Evolutionary conservation across 2,329 filamentous ascomycete species (phyloP).

Genomic region (Phyllosticta citriasiana): DNA sequence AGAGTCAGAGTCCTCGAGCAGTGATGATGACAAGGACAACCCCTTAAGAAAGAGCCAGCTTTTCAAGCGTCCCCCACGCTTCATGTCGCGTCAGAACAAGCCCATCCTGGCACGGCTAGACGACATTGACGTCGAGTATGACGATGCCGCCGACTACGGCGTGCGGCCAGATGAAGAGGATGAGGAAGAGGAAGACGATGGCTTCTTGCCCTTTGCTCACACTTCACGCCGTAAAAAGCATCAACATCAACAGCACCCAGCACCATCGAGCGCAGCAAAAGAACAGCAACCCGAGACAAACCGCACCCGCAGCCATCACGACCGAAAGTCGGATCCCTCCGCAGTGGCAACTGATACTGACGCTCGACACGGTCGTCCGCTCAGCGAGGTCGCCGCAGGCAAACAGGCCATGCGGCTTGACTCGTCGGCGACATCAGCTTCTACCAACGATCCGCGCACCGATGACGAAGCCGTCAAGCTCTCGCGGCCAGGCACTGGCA

Average conservation of each 20-base stretch:
- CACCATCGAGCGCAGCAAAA: not conserved
- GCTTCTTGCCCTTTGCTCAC: constrained; percentile 34
- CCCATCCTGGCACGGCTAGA: constrained; percentile 17
- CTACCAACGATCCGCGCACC: constrained; percentile 4
- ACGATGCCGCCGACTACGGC: constrained; percentile 23
- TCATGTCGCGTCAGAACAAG: constrained; percentile 20
- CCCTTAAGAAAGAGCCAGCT: constrained; percentile 34
- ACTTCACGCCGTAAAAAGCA: constrained; percentile 9
- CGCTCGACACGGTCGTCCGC: not conserved
- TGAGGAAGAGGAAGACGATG: constrained; percentile 41
- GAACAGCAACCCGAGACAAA: not conserved
- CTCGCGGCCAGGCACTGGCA: not conserved
- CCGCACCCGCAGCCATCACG: not conserved
- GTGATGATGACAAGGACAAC: constrained; percentile 26
- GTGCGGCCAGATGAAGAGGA: constrained; percentile 22
- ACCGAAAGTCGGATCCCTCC: not conserved
- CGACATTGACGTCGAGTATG: constrained; percentile 10
- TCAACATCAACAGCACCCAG: not conserved
- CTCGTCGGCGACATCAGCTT: constrained; percentile 3
- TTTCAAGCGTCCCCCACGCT: constrained; percentile 33
- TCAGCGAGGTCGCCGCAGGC: constrained; percentile 8
- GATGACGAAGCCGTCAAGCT: not conserved
- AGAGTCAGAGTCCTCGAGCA: constrained; percentile 18
- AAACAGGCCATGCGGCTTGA: constrained; percentile 6
- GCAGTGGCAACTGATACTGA: not conserved